Conservation (phyloP, 2,329 filamentous ascomycete genomes). For the Albifimbria verrucaria region DNA sequence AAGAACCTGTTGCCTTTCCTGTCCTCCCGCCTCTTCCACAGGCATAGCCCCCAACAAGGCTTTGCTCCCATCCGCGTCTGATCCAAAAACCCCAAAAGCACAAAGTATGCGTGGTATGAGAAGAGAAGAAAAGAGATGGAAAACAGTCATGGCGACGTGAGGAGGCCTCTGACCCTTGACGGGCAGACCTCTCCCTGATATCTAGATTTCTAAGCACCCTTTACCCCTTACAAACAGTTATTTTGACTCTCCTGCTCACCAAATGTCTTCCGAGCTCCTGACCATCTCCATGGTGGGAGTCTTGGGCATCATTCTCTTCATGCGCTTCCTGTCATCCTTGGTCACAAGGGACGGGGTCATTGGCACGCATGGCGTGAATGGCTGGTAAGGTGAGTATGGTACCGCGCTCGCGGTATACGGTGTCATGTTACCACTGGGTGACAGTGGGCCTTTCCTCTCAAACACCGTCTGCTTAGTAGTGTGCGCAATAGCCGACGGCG, state of each 20-base stretch:
- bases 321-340: slow-evolving; percentile 66
- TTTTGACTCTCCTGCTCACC: slow-evolving; percentile 38
- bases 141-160: slow-evolving; percentile 21
- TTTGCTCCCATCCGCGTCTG: background rate
- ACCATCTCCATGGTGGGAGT: slow-evolving; percentile 63
- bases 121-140: slow-evolving; percentile 4
- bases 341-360: slow-evolving; percentile 74
- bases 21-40: background rate
- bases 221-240: background rate
- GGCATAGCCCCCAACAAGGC: too few relatives aligned
- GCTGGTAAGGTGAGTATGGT: slow-evolving; percentile 78
- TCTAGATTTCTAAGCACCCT: slow-evolving; percentile 13
- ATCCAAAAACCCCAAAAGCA: background rate
- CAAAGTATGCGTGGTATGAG: background rate
- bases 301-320: slow-evolving; percentile 61
- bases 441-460: slow-evolving; percentile 52
- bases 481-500: slow-evolving; percentile 43
- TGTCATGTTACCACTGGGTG: slow-evolving; percentile 56
- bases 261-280: slow-evolving; percentile 59
- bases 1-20: background rate
- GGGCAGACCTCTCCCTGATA: slow-evolving; percentile 13
- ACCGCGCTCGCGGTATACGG: slow-evolving; percentile 60
- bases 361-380: slow-evolving; percentile 70
- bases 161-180: slow-evolving; percentile 9
- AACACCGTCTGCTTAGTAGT: slow-evolving; percentile 64